phyloP scores from a whole-genome alignment of 768 basidiomycete genomes.

The Tylopilus cervinicoccineus region DNA sequence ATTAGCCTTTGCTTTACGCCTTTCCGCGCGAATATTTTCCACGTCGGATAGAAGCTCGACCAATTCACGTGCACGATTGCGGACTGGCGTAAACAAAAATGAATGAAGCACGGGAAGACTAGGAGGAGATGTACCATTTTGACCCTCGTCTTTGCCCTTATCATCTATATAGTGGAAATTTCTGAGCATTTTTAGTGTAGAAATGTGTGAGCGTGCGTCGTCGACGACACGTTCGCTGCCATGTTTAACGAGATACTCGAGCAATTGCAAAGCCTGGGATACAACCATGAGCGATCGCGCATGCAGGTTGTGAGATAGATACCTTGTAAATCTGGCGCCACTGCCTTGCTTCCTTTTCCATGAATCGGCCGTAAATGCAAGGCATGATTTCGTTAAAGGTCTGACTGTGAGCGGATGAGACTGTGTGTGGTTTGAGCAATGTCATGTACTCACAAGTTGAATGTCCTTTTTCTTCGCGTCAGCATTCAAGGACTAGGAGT shows the following conservation, averaged over 20 bases:
- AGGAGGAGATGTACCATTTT: constrained; percentile 66
- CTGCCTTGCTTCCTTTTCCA: constrained; percentile 97
- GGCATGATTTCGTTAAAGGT: constrained; percentile 99
- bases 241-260: constrained; percentile 95
- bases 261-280: constrained; percentile 77
- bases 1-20: constrained; percentile 90
- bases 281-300: not conserved
- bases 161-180: constrained; percentile 99
- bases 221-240: constrained; percentile 98
- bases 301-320: not conserved
- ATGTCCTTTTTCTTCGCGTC: constrained; percentile 60
- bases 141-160: constrained; percentile 96
- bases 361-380: constrained; percentile 88
- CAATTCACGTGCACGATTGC: constrained; percentile 89
- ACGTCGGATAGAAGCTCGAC: constrained; percentile 91
- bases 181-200: constrained; percentile 94
- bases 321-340: constrained; percentile 99
- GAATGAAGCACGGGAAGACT: not conserved
- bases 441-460: constrained; percentile 75
- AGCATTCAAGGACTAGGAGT: constrained; percentile 7
- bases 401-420: constrained; percentile 52
- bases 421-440: not conserved
- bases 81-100: constrained; percentile 53
- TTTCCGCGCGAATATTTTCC: constrained; percentile 83
- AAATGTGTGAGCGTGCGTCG: constrained; percentile 91